These are phyloP conservation scores for Blastocystis sp. DNA, from an alignment of 352 stramenopile genomes.

Conservation along the genomic window DNA sequence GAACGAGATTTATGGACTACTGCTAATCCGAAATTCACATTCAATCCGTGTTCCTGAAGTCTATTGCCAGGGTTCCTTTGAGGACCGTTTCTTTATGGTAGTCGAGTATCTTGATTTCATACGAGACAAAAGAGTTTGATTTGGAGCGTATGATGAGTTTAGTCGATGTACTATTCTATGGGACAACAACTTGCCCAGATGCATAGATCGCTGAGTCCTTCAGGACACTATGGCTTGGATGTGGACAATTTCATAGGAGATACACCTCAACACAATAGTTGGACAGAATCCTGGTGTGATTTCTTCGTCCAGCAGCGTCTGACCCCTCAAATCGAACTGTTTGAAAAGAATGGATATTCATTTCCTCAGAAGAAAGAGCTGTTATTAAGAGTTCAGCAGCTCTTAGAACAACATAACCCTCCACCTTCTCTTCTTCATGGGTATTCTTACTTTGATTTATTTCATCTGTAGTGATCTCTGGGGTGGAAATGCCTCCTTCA, in stretches of 20 bases:
- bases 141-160: not conserved
- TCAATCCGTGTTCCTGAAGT: not conserved
- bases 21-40: not conserved
- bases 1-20: not conserved
- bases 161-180: not conserved
- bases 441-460: not conserved
- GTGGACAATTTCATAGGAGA: not conserved
- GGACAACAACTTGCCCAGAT: not conserved
- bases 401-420: not conserved
- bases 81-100: not conserved
- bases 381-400: not conserved
- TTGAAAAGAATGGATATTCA: not conserved
- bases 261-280: not conserved
- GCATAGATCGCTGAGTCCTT: not conserved
- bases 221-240: not conserved
- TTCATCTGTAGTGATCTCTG: not conserved
- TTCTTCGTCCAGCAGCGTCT: not conserved
- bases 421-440: not conserved
- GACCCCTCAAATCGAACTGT: not conserved
- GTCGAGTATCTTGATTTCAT: not conserved
- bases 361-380: not conserved
- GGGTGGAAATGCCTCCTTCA: not conserved
- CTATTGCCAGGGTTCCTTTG: not conserved
- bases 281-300: not conserved
- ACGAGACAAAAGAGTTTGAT: not conserved